A percentile compares a stretch with the other conserved stretches of the same genome.
These are phyloP conservation scores for Dactylellina parvicollis DNA, from an alignment of 2,329 filamentous ascomycete species.

Conservation along the genomic window DNA sequence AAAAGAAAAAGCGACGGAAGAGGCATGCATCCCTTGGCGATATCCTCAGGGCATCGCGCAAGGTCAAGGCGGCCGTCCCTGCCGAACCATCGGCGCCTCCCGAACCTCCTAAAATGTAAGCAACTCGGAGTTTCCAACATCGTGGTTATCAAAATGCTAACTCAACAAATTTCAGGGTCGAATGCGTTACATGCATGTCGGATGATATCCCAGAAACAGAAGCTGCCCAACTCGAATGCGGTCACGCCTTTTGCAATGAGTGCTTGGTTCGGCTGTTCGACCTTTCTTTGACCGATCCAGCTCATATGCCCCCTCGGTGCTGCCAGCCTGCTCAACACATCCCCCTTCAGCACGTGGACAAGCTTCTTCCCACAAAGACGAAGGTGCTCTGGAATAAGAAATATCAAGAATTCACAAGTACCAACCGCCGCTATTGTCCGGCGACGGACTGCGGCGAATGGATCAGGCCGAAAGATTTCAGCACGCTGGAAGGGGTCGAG, in stretches of 20 bases:
- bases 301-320: slow-evolving; percentile 85
- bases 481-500: slow-evolving; percentile 43
- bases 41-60: slow-evolving; percentile 39
- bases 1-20: slow-evolving; percentile 36
- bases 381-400: slow-evolving; percentile 78
- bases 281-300: slow-evolving; percentile 78
- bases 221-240: slow-evolving; percentile 76
- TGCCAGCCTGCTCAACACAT: slow-evolving; percentile 76
- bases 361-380: slow-evolving; percentile 67
- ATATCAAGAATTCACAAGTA: slow-evolving; percentile 78
- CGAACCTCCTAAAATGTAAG: slow-evolving; percentile 47
- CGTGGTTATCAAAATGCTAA: background rate
- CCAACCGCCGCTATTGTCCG: slow-evolving; percentile 81
- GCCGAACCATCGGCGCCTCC: slow-evolving; percentile 21
- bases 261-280: slow-evolving; percentile 80
- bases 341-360: slow-evolving; percentile 78
- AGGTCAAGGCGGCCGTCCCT: slow-evolving; percentile 29
- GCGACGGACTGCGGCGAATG: slow-evolving; percentile 76
- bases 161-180: slow-evolving; percentile 65
- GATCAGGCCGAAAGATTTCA: slow-evolving; percentile 77
- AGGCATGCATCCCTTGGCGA: slow-evolving; percentile 47
- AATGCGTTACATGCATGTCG: slow-evolving; percentile 76
- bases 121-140: background rate
- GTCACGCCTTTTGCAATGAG: slow-evolving; percentile 80
- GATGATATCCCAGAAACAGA: slow-evolving; percentile 73